Evolutionary conservation across 176 grass and related monocot genomes (phyloP).

Genomic region (Secale cereale): DNA sequence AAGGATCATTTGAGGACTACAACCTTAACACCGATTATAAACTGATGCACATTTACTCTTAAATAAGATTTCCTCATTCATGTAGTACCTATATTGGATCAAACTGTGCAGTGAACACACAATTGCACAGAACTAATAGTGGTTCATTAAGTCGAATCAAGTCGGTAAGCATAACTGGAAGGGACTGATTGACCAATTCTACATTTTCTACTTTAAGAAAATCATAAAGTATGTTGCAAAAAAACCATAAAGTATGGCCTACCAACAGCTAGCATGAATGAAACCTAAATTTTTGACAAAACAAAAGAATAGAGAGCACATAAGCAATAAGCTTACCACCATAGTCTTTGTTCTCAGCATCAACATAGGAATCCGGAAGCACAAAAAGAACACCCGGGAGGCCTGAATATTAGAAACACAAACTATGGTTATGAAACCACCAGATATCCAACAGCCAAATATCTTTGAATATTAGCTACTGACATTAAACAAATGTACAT

Average conservation of each 20-base stretch:
- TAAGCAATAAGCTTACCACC: slow-evolving; percentile 52
- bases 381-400: slow-evolving; percentile 88
- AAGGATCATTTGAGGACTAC: background rate
- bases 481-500: background rate
- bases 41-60: background rate
- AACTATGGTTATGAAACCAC: background rate
- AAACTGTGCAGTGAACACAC: background rate
- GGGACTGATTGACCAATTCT: background rate
- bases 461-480: background rate
- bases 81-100: background rate
- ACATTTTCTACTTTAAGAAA: background rate
- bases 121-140: background rate
- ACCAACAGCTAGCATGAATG: background rate
- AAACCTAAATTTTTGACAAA: background rate
- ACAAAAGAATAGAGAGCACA: background rate
- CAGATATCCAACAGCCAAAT: background rate
- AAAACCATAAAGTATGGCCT: background rate
- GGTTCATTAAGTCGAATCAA: background rate
- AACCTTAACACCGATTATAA: background rate
- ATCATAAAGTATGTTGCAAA: background rate
- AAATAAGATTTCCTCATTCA: background rate
- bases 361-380: slow-evolving; percentile 99
- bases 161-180: background rate
- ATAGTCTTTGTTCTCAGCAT: slow-evolving; percentile 96
- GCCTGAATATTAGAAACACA: slow-evolving; percentile 46